Percentiles rank a stretch among this genome's conserved stretches.
phyloP scores from a whole-genome alignment of 257 asterid genomes.

The Ligustrum vulgare region DNA sequence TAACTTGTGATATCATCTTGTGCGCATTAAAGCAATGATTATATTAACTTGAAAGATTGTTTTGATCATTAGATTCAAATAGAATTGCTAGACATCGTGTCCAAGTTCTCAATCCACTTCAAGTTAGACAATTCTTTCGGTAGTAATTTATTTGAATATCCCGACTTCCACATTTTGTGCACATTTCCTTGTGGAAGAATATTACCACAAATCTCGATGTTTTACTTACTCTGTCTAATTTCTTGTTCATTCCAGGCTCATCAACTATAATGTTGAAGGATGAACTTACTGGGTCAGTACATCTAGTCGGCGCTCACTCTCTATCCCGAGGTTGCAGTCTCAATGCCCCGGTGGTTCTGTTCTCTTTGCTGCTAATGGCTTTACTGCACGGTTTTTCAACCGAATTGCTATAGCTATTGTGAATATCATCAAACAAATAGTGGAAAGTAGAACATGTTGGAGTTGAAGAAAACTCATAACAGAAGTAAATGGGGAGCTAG shows the following conservation, averaged over 20 bases:
- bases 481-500: slow-evolving; percentile 15
- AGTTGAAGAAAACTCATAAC: slow-evolving; percentile 22
- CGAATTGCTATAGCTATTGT: slow-evolving; percentile 28
- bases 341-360: slow-evolving; percentile 22
- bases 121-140: not conserved
- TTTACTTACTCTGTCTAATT: not conserved
- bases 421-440: slow-evolving; percentile 25
- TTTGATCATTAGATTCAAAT: not conserved
- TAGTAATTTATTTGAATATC: too few species aligned
- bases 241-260: slow-evolving; percentile 63
- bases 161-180: too few species aligned
- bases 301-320: slow-evolving; percentile 92
- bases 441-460: slow-evolving; percentile 21
- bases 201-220: not conserved
- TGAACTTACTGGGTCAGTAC: slow-evolving; percentile 96
- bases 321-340: slow-evolving; percentile 43
- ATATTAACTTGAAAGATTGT: not conserved
- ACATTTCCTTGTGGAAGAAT: not conserved
- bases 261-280: slow-evolving; percentile 90
- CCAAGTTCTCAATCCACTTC: not conserved
- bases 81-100: not conserved
- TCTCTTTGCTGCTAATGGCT: slow-evolving; percentile 42
- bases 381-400: slow-evolving; percentile 42
- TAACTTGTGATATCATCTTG: not conserved
- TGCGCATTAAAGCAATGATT: too few species aligned